Evolutionary conservation across 129 eudicot genomes (phyloP), one percentile per base, ranked within the genome.

Genomic region (Helichrysum umbraculigerum): DNA sequence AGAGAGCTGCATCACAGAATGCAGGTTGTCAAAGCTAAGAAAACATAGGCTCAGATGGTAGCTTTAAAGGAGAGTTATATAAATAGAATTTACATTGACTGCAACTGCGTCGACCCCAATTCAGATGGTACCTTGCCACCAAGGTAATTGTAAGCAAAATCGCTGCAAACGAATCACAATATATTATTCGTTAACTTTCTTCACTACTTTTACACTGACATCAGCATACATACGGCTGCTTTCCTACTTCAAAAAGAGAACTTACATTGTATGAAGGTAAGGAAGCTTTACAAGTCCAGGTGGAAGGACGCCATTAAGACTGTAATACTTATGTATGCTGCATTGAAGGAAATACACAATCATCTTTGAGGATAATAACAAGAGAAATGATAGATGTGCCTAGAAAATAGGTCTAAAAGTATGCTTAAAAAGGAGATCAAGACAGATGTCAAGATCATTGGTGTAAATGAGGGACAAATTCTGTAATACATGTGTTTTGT

Each of bases 241-340:
- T 61, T 32, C 42, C 19, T 61, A 59, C 29, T 34, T 61, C 41
- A 35, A 25, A 62, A 82, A 52, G 35, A 47, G 14, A 30, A 78
- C 88, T 84, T 90, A 92, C 98, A 92, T 72, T 2, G 66, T 72
- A 9, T 63, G 84, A 71, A 92, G 90, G 81, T 90, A 85, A 21
- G 87, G 94, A 50, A 92, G 94, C 76, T 86, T 83, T 73, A 73
- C 79, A 6, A 90, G 83, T 37, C 81, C 84, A 59, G 87, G 84
- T 56, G 98, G 96, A 71, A 92, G 96, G 70, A 87, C 72, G 14
- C 98, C 98, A 73, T 91, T 86, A 74, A 92, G 96, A 85, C 80
- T 87, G 68, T 78, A 85, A 82, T 83, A 76, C 75, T 92, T 92
- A 52, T 87, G 85, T 47, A 73, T 58, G 51, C 98, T 92, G 91